Evolutionary conservation across 2,329 filamentous ascomycete species (phyloP), one percentile per base, ranked within the genome.

Genomic region (Arachnomyces sp.): DNA sequence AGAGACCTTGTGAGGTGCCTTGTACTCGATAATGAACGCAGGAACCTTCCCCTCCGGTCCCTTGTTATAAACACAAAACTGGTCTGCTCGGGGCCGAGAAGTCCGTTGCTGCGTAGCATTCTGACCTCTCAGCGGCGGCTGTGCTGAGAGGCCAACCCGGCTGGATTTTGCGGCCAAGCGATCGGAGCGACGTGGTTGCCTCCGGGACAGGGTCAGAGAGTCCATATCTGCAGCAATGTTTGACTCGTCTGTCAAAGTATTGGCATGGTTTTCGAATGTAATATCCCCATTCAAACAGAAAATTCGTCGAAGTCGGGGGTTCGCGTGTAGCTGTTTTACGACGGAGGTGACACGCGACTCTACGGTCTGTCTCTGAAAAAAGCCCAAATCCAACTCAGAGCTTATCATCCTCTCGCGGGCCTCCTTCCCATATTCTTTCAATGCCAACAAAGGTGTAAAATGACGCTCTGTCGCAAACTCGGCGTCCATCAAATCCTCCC

Each of bases 1-100:
- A 5, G 64, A 64, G 2, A 75, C 49, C 46, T 73, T 71, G 47
- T 71, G 60, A 0, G 67, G 69, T 12, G 65, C 48, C 54, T 72
- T 75, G 46, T 72, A 70, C 52, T 74, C 62, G 18, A 56, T 54
- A 28, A 61, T 49, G 40, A 50, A 57, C 15, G 51, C 55, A 3
- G 53, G 49, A 13, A 53, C 35, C 45, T 51, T 49, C 15, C n/a
- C 34, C 4, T 47, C 46, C 6, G 39, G 38, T 12, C 38, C 39
- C 37, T 50, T 53, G 36, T 56, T 59, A 43, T 61, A 59, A 30
- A 61, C 45, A 45, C 57, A 63, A 39, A 62, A 60, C 45, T 60
- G 49, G 49, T 63, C 55, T 18, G 54, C 55, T 14, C 48, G 49
- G 41, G 57, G 50, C 34, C 45, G 44, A 31, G 48, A 31, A 13